Conservation (phyloP, 306 rosid genomes). For the Crotalaria pallida region DNA sequence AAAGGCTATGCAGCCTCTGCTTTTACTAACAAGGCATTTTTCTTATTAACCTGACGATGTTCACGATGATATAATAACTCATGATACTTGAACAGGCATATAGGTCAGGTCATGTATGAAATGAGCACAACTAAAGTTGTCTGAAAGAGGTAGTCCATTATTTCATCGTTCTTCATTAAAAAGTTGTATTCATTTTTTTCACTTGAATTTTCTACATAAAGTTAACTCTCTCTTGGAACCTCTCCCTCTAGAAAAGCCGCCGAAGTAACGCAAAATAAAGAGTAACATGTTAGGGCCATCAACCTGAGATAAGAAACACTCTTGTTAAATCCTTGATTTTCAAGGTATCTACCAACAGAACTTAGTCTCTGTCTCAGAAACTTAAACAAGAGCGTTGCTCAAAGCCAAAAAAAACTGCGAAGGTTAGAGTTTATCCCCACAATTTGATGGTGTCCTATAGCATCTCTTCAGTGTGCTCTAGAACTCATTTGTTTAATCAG, state of each 20-base stretch:
- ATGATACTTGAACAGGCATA: not conserved
- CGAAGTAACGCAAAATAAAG: not conserved
- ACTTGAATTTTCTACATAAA: not conserved
- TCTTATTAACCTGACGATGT: not conserved
- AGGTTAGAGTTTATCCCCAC: conserved; percentile 24
- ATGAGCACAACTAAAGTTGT: not conserved
- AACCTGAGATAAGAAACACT: not conserved
- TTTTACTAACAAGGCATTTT: not conserved
- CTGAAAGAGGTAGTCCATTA: not conserved
- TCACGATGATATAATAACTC: not conserved
- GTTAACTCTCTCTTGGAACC: not conserved
- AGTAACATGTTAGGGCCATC: conserved; percentile 1
- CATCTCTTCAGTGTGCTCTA: not conserved
- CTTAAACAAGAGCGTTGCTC: conserved; percentile 8
- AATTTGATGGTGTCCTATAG: conserved; percentile 19
- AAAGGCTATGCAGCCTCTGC: not conserved
- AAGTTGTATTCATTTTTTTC: not conserved
- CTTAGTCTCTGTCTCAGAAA: not conserved
- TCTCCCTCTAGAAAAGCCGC: conserved; percentile 16
- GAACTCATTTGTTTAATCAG: conserved; percentile 23
- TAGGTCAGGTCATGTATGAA: not conserved
- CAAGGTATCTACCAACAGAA: not conserved
- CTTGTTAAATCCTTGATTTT: conserved; percentile 7
- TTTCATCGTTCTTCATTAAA: not conserved
- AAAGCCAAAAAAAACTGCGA: not conserved